Base-by-base conservation (phyloP, 495 filamentous ascomycete genomes). In the Aeminium ludgeri region DNA sequence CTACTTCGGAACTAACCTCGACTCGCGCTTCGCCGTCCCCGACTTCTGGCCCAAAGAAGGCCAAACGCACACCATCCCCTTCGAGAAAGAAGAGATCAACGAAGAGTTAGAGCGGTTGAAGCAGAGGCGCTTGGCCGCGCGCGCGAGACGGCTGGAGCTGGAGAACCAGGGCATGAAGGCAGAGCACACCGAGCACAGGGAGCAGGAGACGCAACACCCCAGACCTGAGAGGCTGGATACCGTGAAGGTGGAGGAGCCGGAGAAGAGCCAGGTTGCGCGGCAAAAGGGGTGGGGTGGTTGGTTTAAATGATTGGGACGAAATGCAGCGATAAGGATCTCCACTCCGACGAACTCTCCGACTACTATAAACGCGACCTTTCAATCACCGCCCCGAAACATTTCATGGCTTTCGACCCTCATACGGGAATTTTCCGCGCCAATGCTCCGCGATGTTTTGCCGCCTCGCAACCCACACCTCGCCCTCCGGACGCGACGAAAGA, bases 1-100 rank as follows among this genome's bases (percentile, higher is more conserved):
- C 69, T 97, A 97, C 65, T 97, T 95, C 67, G 89, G 89, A 58
- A 93, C 86, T 32, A 99, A 99, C 60, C 82, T 99, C 46, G 89
- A 99, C 61, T 70, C 75, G 40, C 78, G 80, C 44, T 99, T 99
- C 66, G 55, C 68, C 33, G 82, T 93, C 1, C 75, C 79, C 10
- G 80, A 80, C 44, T 99, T 99, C 70, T 99, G 89, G 89, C 89
- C 89, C 17, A 81, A 76, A 50, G 65, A 74, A 25, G 79, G 81
- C 46, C 72, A 87, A 58, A 83, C 82, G 30, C 80, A 99, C 60
- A 82, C 70, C 55, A 84, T 99, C 36, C 89, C 89, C 0, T 70
- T 78, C 31, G 86, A 96, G 47, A 74, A 68, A 45, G 87, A 93
- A 28, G 89, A 99, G 62, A 86, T 94, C 44, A 61, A 72, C 6